Conservation (phyloP, 225 moss, liverwort and hornwort genomes). For the Thuidium tamariscinum region DNA sequence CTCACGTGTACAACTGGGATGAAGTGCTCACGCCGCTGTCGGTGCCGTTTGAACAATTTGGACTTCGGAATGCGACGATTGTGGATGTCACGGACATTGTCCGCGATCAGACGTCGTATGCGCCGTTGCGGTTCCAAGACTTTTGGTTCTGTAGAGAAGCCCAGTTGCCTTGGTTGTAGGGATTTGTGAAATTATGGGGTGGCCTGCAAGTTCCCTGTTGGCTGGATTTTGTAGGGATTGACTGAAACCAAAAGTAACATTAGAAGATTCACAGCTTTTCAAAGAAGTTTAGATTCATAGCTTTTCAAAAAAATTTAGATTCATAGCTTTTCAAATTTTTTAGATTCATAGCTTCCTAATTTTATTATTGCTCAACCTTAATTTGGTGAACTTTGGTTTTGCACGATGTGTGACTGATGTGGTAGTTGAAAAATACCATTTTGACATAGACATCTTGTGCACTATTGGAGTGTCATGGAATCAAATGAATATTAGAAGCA, state of each 20-base stretch:
- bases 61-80: slow-evolving; percentile 16
- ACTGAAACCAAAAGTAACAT: not conserved
- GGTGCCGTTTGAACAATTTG: slow-evolving; percentile 16
- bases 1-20: slow-evolving; percentile 32
- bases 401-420: not conserved
- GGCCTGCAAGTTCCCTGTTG: not conserved
- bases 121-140: slow-evolving; percentile 11
- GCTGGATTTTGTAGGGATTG: not conserved
- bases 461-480: not conserved
- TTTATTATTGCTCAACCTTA: not conserved
- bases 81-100: slow-evolving; percentile 21
- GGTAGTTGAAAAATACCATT: not conserved
- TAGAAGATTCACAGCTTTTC: not conserved
- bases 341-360: not conserved
- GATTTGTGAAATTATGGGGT: not conserved
- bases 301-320: not conserved
- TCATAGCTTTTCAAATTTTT: not conserved
- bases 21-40: slow-evolving; percentile 2
- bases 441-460: not conserved
- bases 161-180: slow-evolving; percentile 17
- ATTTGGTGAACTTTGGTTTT: not conserved
- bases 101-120: not conserved
- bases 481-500: not conserved
- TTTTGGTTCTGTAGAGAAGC: slow-evolving; percentile 40
- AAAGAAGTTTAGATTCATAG: not conserved